Percentiles rank a stretch among this genome's conserved stretches.
These are phyloP conservation scores for Pseudozyma hubeiensis DNA, from an alignment of 1,284 basidiomycete genomes.

Conservation along the genomic window DNA sequence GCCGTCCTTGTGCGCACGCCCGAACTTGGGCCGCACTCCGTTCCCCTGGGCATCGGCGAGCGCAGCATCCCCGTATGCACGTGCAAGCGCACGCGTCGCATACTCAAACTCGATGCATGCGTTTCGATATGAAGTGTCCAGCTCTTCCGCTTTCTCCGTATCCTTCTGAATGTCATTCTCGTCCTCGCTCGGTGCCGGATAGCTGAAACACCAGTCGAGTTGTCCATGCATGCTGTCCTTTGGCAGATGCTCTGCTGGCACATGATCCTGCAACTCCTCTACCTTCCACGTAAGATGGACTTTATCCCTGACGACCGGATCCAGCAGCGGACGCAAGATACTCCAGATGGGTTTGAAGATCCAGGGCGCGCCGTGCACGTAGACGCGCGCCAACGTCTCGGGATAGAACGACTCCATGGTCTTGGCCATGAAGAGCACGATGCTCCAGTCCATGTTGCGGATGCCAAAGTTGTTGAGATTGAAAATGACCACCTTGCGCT, in stretches of 20 bases:
- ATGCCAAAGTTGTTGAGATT: constrained; percentile 65
- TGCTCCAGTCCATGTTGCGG: constrained; percentile 64
- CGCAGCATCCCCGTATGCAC: constrained; percentile 37
- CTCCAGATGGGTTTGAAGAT: constrained; percentile 66
- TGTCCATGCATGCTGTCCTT: constrained; percentile 51
- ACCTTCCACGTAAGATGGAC: constrained; percentile 57
- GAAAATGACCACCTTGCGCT: constrained; percentile 63
- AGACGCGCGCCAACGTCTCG: constrained; percentile 60
- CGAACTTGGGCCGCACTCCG: constrained; percentile 28
- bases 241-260: constrained; percentile 54
- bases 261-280: constrained; percentile 56
- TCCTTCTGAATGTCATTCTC: constrained; percentile 60
- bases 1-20: constrained; percentile 13
- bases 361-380: constrained; percentile 64
- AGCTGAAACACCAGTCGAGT: constrained; percentile 55
- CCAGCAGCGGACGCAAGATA: constrained; percentile 59
- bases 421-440: constrained; percentile 66
- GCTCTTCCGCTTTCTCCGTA: constrained; percentile 21
- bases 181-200: constrained; percentile 41
- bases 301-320: constrained; percentile 65
- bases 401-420: constrained; percentile 64
- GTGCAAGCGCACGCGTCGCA: constrained; percentile 50
- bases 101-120: constrained; percentile 56
- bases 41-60: constrained; percentile 29
- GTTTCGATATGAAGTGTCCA: constrained; percentile 34